Base-by-base conservation (phyloP, 2,329 filamentous ascomycete genomes). In the Phialophora chinensis region DNA sequence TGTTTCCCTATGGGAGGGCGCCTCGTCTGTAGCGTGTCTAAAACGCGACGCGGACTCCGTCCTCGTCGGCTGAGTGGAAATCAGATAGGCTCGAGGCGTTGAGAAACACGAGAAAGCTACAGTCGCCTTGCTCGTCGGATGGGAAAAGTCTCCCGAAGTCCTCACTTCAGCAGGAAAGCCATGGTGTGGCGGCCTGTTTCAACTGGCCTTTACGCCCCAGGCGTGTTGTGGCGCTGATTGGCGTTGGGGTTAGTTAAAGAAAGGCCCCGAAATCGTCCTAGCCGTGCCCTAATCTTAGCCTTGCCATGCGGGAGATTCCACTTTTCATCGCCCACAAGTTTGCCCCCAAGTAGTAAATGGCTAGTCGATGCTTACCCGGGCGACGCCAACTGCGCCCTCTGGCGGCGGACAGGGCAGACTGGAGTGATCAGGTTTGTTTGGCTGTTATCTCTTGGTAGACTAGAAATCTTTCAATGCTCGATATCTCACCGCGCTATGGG, bases 251-350 rank as follows among this genome's bases (percentile, higher is more conserved):
- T 63, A 63, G 53, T 57, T 57, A 58, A 63, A 52, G 31, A 58
- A 52, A 7, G 27, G 47, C 29, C 44, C 58, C 47, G 29, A 49
- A 63, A 57, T n/a, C n/a, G 35, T 56, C 38, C 38, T 54, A 54
- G 60, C 52, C 35, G 35, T 58, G 61, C 53, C 61, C 61, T 63
- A 63, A 61, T 61, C 59, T 61, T 61, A 61, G 59, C 47, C 59
- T 52, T 14, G 47, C 47, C 59, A 53, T 61, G 59, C 59, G 47
- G 14, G 20, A 53, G n/a, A 33, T 47, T 44, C 59, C 59, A 53
- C 59, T 61, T 60, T 61, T 61, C 23, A 17, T 12, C 23, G 47
- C 11, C 31, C 47, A 12, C 23, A 10, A 31, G 53, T 12, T 35
- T 27, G 35, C 58, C 47, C 53, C 47, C 53, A 55, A 1, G 23